phyloP scores from a whole-genome alignment of 306 rosid species.

The Cercis canadensis region DNA sequence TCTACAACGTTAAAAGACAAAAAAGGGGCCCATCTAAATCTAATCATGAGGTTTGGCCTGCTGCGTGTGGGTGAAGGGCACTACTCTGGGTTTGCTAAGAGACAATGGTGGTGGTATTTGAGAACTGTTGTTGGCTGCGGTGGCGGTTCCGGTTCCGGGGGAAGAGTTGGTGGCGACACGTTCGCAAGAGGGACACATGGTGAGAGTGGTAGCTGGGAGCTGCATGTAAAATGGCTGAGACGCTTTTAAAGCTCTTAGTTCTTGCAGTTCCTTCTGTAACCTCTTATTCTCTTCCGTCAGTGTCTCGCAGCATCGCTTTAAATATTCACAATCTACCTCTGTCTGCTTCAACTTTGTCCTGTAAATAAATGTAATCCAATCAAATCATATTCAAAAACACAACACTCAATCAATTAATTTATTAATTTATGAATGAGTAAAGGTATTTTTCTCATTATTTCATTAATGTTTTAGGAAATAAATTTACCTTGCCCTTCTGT shows the following conservation, averaged over 20 bases:
- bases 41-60: slow-evolving; percentile 49
- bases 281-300: slow-evolving; percentile 92
- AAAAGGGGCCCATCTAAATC: not conserved
- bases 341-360: slow-evolving; percentile 99
- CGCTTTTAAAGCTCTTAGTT: slow-evolving; percentile 83
- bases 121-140: not conserved
- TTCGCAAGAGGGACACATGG: slow-evolving; percentile 98
- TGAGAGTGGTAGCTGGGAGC: slow-evolving; percentile 96
- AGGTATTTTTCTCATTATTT: too few relatives aligned
- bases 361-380: not conserved
- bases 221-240: slow-evolving; percentile 90
- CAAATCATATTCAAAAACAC: not conserved
- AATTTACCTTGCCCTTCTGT: slow-evolving; percentile 92
- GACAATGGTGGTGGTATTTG: slow-evolving; percentile 23
- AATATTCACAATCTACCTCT: slow-evolving; percentile 94
- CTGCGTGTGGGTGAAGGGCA: slow-evolving; percentile 41
- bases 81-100: slow-evolving; percentile 39
- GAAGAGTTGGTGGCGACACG: slow-evolving; percentile 64
- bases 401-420: too few relatives aligned
- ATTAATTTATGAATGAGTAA: too few relatives aligned
- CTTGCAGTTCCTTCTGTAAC: slow-evolving; percentile 91
- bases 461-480: too few relatives aligned
- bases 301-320: slow-evolving; percentile 89
- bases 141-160: not conserved
- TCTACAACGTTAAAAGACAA: not conserved